Conservation (phyloP, 176 grass and related monocot species). For the maize (Zea mays) region Zm-B73-REFERENCE-NAM-5.0 NC_050104.1:72407001-72407500, state of each 20-base stretch:
- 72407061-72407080: not conserved
- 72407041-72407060: not conserved
- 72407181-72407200: slow-evolving; percentile 40
- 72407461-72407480: slow-evolving; percentile 70
- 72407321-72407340: slow-evolving; percentile 40
- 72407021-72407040: slow-evolving; percentile 45
- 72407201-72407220: slow-evolving; percentile 57
- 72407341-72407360: not conserved
- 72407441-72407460: slow-evolving; percentile 91
- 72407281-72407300: slow-evolving; percentile 58
- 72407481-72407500: slow-evolving; percentile 53
- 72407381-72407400: not conserved
- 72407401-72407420: not conserved
- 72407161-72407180: slow-evolving; percentile 77
- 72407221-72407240: slow-evolving; percentile 70
- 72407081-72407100: not conserved
- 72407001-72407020: slow-evolving; percentile 45
- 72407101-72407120: no score
- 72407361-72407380: not conserved
- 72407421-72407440: slow-evolving; percentile 52
- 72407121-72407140: slow-evolving; percentile 43
- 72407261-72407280: slow-evolving; percentile 64
- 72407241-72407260: slow-evolving; percentile 66
- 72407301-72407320: slow-evolving; percentile 69
- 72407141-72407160: slow-evolving; percentile 66